Conservation (phyloP, 352 stramenopile genomes). For the Globisporangium alternatum region DNA sequence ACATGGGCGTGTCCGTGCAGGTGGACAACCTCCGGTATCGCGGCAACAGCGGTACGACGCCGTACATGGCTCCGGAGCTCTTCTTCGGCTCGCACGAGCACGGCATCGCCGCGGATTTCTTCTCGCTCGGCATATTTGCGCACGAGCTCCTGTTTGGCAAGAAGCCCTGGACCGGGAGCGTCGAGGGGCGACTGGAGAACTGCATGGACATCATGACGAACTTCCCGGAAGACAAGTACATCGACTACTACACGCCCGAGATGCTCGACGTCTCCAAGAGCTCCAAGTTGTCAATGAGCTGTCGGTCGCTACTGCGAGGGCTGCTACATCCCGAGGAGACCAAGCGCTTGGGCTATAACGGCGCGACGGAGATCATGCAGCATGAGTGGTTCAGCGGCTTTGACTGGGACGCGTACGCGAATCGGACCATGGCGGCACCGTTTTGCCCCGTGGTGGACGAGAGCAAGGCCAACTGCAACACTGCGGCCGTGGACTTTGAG, state of each 20-base stretch:
- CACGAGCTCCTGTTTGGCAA: constrained; percentile 51
- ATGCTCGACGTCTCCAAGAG: constrained; percentile 29
- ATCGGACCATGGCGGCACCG: constrained; percentile 30
- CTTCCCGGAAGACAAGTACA: constrained; percentile 25
- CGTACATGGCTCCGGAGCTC: constrained; percentile 79
- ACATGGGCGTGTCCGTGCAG: constrained; percentile 72
- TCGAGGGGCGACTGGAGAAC: constrained; percentile 33
- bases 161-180: constrained; percentile 38
- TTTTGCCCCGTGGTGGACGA: constrained; percentile 56
- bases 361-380: constrained; percentile 39
- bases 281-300: constrained; percentile 24
- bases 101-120: constrained; percentile 57
- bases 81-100: constrained; percentile 52
- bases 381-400: constrained; percentile 59
- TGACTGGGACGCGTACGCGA: constrained; percentile 48
- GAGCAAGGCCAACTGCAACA: constrained; percentile 63
- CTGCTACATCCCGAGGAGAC: constrained; percentile 49
- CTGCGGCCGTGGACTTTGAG: constrained; percentile 57
- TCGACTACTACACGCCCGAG: constrained; percentile 53
- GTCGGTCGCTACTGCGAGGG: constrained; percentile 42
- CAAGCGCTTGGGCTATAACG: constrained; percentile 35
- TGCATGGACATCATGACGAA: constrained; percentile 24
- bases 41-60: constrained; percentile 55
- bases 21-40: constrained; percentile 35
- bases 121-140: constrained; percentile 53